Percentiles rank a stretch among this genome's conserved stretches.
phyloP scores from a whole-genome alignment of 257 asterid genomes.

The Penstemon newberryi region DNA sequence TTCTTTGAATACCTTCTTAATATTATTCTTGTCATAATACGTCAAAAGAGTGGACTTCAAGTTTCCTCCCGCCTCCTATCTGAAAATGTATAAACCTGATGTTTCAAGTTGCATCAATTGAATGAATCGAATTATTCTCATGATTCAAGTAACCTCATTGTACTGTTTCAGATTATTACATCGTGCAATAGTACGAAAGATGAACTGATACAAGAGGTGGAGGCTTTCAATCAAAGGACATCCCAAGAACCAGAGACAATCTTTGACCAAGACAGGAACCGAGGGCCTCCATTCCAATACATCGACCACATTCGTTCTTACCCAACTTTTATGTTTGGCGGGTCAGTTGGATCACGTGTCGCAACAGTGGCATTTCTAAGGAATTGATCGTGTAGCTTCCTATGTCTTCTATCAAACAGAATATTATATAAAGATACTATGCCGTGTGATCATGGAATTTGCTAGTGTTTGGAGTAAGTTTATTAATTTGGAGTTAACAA shows the following conservation, averaged over 20 bases:
- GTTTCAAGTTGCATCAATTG: not conserved
- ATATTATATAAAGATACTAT: no score
- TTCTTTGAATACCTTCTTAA: not conserved
- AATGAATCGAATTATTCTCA: conserved; percentile 2
- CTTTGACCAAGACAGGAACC: conserved; percentile 39
- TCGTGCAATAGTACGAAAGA: conserved; percentile 94
- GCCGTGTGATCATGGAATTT: no score
- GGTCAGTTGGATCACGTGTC: conserved; percentile 90
- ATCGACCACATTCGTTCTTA: conserved; percentile 79
- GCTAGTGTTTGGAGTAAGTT: no score
- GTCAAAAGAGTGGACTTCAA: not conserved
- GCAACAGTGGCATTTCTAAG: conserved; percentile 93
- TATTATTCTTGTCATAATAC: conserved; percentile 16
- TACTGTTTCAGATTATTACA: conserved; percentile 66
- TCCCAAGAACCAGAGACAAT: conserved; percentile 45
- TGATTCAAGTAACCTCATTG: conserved; percentile 15
- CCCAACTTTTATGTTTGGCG: conserved; percentile 89
- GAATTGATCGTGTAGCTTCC: conserved; percentile 37
- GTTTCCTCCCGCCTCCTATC: not conserved
- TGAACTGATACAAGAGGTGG: conserved; percentile 86
- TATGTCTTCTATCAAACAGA: no score
- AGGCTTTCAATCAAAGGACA: conserved; percentile 68
- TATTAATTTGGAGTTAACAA: no score
- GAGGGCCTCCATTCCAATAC: conserved; percentile 57
- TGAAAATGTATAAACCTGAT: not conserved